Percentiles rank a stretch among this genome's conserved stretches.
phyloP scores from a whole-genome alignment of 192 early-diverging fungal species.

The Coemansia sp. region DNA sequence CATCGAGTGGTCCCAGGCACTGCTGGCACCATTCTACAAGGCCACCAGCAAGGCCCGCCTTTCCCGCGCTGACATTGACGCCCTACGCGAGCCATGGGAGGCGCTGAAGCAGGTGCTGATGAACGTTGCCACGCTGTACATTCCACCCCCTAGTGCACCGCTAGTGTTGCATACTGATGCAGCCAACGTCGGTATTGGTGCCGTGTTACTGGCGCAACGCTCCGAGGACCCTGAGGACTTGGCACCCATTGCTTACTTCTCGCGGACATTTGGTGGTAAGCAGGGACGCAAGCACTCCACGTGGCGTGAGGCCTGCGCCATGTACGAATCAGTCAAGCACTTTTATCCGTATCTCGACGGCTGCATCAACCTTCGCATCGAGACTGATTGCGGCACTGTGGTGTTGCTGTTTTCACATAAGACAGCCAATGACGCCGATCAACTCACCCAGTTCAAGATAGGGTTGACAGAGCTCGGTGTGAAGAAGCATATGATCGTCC shows the following conservation, averaged over 20 bases:
- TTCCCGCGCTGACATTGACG: not conserved
- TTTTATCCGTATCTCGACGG: conserved; percentile 36
- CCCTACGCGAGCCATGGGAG: conserved; percentile 2
- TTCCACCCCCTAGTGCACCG: conserved; percentile 19
- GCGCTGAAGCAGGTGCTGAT: conserved; percentile 11
- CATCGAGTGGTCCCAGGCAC: conserved; percentile 12
- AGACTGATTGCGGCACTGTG: conserved; percentile 22
- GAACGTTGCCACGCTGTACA: conserved; percentile 3
- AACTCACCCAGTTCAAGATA: too few species aligned
- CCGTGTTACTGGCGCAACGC: conserved; percentile 20
- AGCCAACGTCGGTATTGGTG: conserved; percentile 15
- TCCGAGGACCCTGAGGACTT: conserved; percentile 5
- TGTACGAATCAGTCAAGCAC: conserved; percentile 11
- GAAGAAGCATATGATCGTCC: too few species aligned
- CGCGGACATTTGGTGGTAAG: conserved; percentile 11
- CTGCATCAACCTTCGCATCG: conserved; percentile 18
- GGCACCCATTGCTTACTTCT: conserved; percentile 23
- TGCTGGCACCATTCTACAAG: conserved; percentile 32
- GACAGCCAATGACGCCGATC: too few species aligned
- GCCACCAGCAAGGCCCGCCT: conserved; percentile 4
- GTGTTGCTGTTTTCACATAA: too few species aligned
- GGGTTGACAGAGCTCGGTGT: too few species aligned
- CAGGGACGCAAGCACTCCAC: conserved; percentile 17
- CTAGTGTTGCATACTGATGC: conserved; percentile 23
- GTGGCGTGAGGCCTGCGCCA: conserved; percentile 19